Evolutionary conservation across 768 basidiomycete genomes (phyloP).

Genomic region (Tricholoma furcatifolium): DNA sequence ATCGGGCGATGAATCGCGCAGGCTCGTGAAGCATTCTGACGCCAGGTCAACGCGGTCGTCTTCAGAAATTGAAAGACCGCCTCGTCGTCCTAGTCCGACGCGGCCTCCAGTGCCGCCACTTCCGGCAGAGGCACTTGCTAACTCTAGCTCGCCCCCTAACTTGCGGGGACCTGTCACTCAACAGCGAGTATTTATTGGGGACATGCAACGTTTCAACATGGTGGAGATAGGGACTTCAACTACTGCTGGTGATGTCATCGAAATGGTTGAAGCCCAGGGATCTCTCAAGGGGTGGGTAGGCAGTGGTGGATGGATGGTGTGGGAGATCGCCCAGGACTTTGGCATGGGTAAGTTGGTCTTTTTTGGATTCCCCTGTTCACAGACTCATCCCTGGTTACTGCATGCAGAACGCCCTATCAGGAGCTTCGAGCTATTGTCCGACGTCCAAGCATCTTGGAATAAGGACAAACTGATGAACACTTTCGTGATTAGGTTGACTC

Average conservation of each 20-base stretch:
- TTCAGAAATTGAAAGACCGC: slow-evolving; percentile 21
- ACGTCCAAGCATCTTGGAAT: slow-evolving; percentile 87
- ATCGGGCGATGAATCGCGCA: slow-evolving; percentile 19
- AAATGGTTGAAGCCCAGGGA: slow-evolving; percentile 63
- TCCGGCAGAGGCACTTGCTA: slow-evolving; percentile 32
- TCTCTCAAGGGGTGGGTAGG: slow-evolving; percentile 59
- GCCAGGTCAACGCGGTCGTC: slow-evolving; percentile 21
- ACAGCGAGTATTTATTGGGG: slow-evolving; percentile 76
- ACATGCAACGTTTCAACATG: slow-evolving; percentile 72
- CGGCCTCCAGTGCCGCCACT: slow-evolving; percentile 38
- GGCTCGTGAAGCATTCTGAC: slow-evolving; percentile 15
- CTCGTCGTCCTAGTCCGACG: slow-evolving; percentile 19
- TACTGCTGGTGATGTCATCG: slow-evolving; percentile 71
- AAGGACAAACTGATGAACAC: slow-evolving; percentile 77
- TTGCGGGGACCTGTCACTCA: slow-evolving; percentile 40
- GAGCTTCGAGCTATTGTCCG: slow-evolving; percentile 79
- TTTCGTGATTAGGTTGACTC: slow-evolving; percentile 76
- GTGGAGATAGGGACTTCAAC: slow-evolving; percentile 70
- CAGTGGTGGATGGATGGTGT: slow-evolving; percentile 83
- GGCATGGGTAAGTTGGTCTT: slow-evolving; percentile 77
- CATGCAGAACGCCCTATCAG: slow-evolving; percentile 82
- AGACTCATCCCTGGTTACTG: slow-evolving; percentile 10
- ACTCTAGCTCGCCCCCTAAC: slow-evolving; percentile 25
- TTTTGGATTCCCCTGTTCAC: slow-evolving; percentile 2
- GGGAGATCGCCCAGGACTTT: slow-evolving; percentile 86